Percentiles rank a stretch among this genome's conserved stretches.
Conservation (phyloP, 768 basidiomycete genomes). For the Leccinum sublutescens region DNA sequence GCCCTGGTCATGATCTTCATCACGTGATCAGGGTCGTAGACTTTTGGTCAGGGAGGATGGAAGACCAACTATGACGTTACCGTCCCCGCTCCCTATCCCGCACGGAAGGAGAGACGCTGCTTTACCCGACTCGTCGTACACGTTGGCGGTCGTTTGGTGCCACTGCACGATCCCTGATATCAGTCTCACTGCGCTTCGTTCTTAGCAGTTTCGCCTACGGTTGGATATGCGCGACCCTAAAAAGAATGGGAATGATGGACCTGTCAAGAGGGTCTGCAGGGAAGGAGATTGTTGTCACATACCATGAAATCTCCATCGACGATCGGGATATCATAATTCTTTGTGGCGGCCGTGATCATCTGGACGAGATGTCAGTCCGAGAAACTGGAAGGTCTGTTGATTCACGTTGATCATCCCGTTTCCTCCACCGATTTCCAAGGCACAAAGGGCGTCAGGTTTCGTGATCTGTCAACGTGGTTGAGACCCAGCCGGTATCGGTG, state of each 20-base stretch:
- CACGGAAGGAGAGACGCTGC: conserved; percentile 32
- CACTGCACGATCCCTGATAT: conserved; percentile 15
- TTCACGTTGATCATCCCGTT: conserved; percentile 45
- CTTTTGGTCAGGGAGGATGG: neutral
- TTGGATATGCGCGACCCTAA: conserved; percentile 39
- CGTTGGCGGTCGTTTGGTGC: conserved; percentile 33
- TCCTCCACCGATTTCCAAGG: conserved; percentile 42
- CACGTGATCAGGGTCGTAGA: conserved; percentile 15
- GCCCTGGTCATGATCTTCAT: conserved; percentile 41
- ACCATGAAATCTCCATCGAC: conserved; percentile 48
- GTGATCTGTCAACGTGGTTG: conserved; percentile 22
- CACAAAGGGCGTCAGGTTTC: conserved; percentile 37
- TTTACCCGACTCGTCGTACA: conserved; percentile 27
- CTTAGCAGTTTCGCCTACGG: conserved; percentile 14
- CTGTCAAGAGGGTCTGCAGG: neutral
- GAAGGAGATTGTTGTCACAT: conserved; percentile 4
- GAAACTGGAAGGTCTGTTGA: conserved; percentile 5
- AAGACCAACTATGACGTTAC: conserved; percentile 32
- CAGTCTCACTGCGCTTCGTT: conserved; percentile 5
- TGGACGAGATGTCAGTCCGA: conserved; percentile 15
- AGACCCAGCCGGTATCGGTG: neutral
- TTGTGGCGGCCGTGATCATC: conserved; percentile 38
- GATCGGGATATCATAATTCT: conserved; percentile 38
- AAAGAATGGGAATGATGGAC: neutral
- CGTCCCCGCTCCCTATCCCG: conserved; percentile 38